Evolutionary conservation across 1,284 basidiomycete species (phyloP).

Genomic region (Malassezia dermatis): DNA sequence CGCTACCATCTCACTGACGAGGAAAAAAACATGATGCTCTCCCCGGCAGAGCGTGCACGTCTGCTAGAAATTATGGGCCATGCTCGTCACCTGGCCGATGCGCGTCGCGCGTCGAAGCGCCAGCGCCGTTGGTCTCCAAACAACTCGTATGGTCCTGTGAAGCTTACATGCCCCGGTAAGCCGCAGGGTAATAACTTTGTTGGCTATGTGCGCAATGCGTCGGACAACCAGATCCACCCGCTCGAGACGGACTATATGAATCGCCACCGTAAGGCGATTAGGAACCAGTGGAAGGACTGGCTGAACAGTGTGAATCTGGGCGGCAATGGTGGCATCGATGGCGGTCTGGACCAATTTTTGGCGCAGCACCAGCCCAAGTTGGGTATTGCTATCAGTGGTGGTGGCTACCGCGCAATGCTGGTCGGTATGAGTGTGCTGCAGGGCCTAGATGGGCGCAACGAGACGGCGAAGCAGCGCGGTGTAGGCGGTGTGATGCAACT

Average conservation of each 20-base stretch:
- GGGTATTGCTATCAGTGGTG: slow-evolving; percentile 50
- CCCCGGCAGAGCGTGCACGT: not conserved
- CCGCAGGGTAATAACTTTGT: slow-evolving; percentile 18
- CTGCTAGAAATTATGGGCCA: not conserved
- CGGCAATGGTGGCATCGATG: slow-evolving; percentile 17
- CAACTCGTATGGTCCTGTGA: slow-evolving; percentile 28
- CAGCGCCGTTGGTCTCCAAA: slow-evolving; percentile 24
- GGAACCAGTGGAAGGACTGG: slow-evolving; percentile 28
- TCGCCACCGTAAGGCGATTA: slow-evolving; percentile 17
- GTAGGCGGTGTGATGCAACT: slow-evolving; percentile 42
- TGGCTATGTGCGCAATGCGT: slow-evolving; percentile 32
- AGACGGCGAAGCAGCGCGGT: slow-evolving; percentile 33
- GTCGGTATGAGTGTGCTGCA: slow-evolving; percentile 31
- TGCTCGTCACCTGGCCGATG: not conserved
- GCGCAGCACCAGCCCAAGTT: slow-evolving; percentile 40
- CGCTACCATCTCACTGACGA: not conserved
- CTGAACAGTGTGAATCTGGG: slow-evolving; percentile 25
- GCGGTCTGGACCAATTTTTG: slow-evolving; percentile 34
- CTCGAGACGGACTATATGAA: slow-evolving; percentile 30
- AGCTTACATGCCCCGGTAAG: slow-evolving; percentile 30
- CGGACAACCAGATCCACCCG: slow-evolving; percentile 20
- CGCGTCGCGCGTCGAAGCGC: slow-evolving; percentile 15
- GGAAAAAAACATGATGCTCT: not conserved
- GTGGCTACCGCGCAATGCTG: slow-evolving; percentile 52
- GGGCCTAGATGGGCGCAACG: slow-evolving; percentile 38